A percentile compares a stretch with the other conserved stretches of the same genome.
Conservation (phyloP, 2,329 filamentous ascomycete genomes). For the Phaeosphaeriaceae sp. region DNA sequence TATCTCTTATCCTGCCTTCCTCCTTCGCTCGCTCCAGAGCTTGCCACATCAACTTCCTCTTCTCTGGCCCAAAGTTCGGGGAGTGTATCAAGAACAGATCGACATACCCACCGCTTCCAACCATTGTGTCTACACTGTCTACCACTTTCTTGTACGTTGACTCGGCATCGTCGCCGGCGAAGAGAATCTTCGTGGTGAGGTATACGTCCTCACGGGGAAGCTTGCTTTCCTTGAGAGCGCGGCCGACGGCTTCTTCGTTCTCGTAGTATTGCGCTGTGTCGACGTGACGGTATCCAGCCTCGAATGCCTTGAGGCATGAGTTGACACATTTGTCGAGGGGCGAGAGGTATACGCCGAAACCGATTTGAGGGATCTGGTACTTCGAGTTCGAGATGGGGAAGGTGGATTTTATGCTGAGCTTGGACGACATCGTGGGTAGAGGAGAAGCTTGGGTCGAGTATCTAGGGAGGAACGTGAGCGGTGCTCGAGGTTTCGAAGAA, state of each 20-base stretch:
- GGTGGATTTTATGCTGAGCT: constrained; percentile 55
- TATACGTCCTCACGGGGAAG: constrained; percentile 68
- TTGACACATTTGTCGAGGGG: constrained; percentile 60
- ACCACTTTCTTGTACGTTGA: constrained; percentile 65
- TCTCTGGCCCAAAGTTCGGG: constrained; percentile 61
- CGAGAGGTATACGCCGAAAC: constrained; percentile 75
- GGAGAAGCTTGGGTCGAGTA: constrained; percentile 1
- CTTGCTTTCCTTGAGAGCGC: constrained; percentile 65
- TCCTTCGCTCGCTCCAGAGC: constrained; percentile 68
- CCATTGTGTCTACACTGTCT: constrained; percentile 69
- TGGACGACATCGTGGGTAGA: constrained; percentile 21
- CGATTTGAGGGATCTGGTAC: constrained; percentile 68
- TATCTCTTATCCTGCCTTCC: constrained; percentile 67
- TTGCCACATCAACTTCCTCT: constrained; percentile 69
- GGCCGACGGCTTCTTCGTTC: constrained; percentile 72
- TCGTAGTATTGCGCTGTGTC: constrained; percentile 74
- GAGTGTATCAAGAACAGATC: constrained; percentile 76
- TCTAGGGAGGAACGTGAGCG: constrained; percentile 12
- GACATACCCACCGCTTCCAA: constrained; percentile 65
- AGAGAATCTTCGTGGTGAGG: constrained; percentile 74
- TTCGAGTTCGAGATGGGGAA: constrained; percentile 59
- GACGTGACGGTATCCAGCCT: constrained; percentile 67
- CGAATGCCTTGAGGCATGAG: constrained; percentile 66
- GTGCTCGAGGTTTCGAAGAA: not conserved
- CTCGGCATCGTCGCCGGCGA: constrained; percentile 60